phyloP scores from a whole-genome alignment of 495 filamentous ascomycete genomes.

The Stereocaulon alpinum region DNA sequence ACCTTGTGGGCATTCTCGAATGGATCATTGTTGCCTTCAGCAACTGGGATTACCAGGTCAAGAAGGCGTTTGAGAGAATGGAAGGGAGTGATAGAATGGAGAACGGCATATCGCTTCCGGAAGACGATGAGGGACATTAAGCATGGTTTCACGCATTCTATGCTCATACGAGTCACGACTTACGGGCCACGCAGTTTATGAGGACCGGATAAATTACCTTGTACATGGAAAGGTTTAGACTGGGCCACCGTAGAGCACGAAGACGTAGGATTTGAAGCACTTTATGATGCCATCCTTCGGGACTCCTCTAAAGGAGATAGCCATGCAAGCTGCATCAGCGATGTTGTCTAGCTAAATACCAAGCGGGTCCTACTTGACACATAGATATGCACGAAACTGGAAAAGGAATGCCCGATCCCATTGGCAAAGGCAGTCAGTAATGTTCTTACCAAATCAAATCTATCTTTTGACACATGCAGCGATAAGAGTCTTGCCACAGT shows the following conservation, averaged over 20 bases:
- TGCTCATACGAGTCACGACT: not conserved
- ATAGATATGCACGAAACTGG: not conserved
- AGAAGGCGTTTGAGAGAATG: conserved; percentile 66
- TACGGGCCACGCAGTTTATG: not conserved
- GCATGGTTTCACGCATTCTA: not conserved
- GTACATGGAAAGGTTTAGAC: not conserved
- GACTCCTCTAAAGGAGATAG: too few species aligned
- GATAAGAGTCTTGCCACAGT: not conserved
- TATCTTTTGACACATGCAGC: not conserved
- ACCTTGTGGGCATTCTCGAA: conserved; percentile 68
- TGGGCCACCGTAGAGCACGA: not conserved
- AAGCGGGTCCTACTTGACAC: too few species aligned
- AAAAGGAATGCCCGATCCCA: not conserved
- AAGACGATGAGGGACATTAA: not conserved
- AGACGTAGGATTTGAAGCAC: too few species aligned
- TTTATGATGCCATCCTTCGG: too few species aligned
- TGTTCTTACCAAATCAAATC: conserved; percentile 1
- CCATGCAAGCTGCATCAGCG: too few species aligned
- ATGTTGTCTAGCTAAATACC: too few species aligned
- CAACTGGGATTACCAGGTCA: conserved; percentile 69
- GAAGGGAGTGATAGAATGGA: conserved; percentile 42
- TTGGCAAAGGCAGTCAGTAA: not conserved
- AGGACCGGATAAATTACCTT: not conserved
- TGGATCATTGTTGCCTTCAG: conserved; percentile 73
- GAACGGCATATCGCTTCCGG: not conserved